Evolutionary conservation across 768 basidiomycete species (phyloP).

Genomic region (Naganishia vishniacii): DNA sequence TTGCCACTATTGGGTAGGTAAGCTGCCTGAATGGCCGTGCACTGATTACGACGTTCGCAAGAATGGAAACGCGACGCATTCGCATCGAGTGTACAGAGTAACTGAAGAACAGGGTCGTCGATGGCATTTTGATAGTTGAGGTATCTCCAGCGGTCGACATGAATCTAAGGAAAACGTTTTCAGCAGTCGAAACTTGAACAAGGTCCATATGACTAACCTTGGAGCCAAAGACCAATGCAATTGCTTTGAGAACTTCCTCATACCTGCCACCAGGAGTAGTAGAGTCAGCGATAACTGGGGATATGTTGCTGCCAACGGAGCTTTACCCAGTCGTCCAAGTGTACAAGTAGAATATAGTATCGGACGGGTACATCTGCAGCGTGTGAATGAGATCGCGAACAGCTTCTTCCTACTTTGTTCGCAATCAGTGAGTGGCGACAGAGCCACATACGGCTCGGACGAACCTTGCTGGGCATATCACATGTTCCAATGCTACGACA

Average conservation of each 20-base stretch:
- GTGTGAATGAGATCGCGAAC: slow-evolving; percentile 63
- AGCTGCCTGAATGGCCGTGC: slow-evolving; percentile 50
- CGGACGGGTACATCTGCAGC: slow-evolving; percentile 61
- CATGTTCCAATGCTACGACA: slow-evolving; percentile 38
- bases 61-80: slow-evolving; percentile 78
- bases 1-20: slow-evolving; percentile 41
- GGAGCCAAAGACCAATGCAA: slow-evolving; percentile 62
- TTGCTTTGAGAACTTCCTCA: slow-evolving; percentile 76
- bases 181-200: background rate
- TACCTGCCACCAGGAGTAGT: slow-evolving; percentile 51
- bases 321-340: slow-evolving; percentile 81
- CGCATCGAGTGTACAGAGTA: slow-evolving; percentile 35
- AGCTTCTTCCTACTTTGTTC: slow-evolving; percentile 57
- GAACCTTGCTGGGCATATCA: slow-evolving; percentile 46
- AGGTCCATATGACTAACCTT: slow-evolving; percentile 51
- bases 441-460: no score
- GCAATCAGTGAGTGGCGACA: no score
- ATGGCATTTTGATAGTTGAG: slow-evolving; percentile 63
- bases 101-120: slow-evolving; percentile 51
- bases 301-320: background rate
- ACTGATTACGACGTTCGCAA: slow-evolving; percentile 77
- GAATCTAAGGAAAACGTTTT: slow-evolving; percentile 57
- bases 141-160: slow-evolving; percentile 84
- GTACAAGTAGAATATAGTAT: slow-evolving; percentile 79
- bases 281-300: background rate